Evolutionary conservation across 495 filamentous ascomycete species (phyloP).

Genomic region (Haplographium delicatum): DNA sequence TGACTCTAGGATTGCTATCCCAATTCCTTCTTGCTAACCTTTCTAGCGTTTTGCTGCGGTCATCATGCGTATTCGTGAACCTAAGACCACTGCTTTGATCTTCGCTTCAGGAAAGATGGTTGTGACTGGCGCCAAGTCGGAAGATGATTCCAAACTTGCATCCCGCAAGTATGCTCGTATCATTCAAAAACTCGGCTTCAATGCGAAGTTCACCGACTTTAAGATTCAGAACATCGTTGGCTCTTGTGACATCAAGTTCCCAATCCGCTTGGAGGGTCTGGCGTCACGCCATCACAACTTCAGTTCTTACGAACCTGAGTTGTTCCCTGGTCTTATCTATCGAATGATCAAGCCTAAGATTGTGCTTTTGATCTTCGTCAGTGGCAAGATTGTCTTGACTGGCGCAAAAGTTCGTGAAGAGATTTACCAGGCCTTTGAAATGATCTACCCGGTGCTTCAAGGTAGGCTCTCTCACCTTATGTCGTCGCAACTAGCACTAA

Average conservation of each 20-base stretch:
- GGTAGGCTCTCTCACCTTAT: conserved; percentile 43
- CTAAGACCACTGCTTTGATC: conserved; percentile 96
- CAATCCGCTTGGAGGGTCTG: conserved; percentile 92
- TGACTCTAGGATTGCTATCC: conserved; percentile 31
- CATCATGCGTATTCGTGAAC: conserved; percentile 99
- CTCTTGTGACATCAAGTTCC: conserved; percentile 99
- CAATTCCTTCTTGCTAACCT: conserved; percentile 22
- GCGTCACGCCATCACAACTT: conserved; percentile 97
- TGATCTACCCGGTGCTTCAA: conserved; percentile 97
- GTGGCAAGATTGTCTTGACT: conserved; percentile 96
- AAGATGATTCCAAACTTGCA: conserved; percentile 95
- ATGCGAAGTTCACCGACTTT: conserved; percentile 99
- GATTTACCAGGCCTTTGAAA: conserved; percentile 97
- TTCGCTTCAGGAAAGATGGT: conserved; percentile 99
- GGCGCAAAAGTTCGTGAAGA: conserved; percentile 98
- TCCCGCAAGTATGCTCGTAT: conserved; percentile 98
- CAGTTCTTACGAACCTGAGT: conserved; percentile 96
- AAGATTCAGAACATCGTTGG: conserved; percentile 99
- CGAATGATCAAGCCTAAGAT: conserved; percentile 99
- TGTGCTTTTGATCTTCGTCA: conserved; percentile 97
- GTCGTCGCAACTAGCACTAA: conserved; percentile 26
- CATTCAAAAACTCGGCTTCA: conserved; percentile 99
- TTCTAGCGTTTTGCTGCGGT: conserved; percentile 96
- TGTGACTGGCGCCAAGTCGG: conserved; percentile 96
- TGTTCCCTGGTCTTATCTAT: conserved; percentile 99